Base-by-base conservation (phyloP, 345 rosid genomes). In the Gossypium australe region DNA sequence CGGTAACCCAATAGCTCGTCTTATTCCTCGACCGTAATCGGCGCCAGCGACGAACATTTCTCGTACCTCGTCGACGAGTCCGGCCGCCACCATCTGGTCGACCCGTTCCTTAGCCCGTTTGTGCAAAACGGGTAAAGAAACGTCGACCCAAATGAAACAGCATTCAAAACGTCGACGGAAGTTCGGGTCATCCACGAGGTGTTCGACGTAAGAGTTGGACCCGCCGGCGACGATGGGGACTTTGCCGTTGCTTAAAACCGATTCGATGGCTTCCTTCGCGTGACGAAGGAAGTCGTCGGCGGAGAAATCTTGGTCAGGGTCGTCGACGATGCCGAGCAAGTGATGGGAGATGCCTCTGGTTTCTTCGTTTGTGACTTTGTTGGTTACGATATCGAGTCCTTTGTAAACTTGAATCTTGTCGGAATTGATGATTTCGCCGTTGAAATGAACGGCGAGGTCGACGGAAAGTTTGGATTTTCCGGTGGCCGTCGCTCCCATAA, bases 381-480 rank as follows among this genome's bases (percentile, higher is more conserved):
- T 68, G 8, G 72, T 48, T 1, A 48, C 0, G 11, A 68, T 68
- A 7, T 68, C 58, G 0, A 68, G 58, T 14, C 72, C 72, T 12
- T 52, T 49, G 34, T 48, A 68, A 13, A 68, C 22, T 49, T 68
- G 72, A 24, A 68, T 68, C 13, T 68, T 68, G 34, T 68, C 72
- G 7, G 72, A 68, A 1, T 68, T 68, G 2, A 68, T 68, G 56
- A 68, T 13, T 47, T 68, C 72, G 2, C 56, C 72, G 13, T 16
- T 3, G 72, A 68, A 68, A 25, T 48, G 41, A 27, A 2, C 11
- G 22, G 72, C 72, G 1, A 68, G 56, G 22, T 49, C 72, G 34
- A 68, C 29, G 38, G 72, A 7, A 24, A 68, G 72, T 25, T 68
- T 68, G 20, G 72, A 20, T 22, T 68, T 68, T 22, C 72, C 72